phyloP scores from a whole-genome alignment of 108 stramenopile genomes.

The Nitzschia sp. region DNA sequence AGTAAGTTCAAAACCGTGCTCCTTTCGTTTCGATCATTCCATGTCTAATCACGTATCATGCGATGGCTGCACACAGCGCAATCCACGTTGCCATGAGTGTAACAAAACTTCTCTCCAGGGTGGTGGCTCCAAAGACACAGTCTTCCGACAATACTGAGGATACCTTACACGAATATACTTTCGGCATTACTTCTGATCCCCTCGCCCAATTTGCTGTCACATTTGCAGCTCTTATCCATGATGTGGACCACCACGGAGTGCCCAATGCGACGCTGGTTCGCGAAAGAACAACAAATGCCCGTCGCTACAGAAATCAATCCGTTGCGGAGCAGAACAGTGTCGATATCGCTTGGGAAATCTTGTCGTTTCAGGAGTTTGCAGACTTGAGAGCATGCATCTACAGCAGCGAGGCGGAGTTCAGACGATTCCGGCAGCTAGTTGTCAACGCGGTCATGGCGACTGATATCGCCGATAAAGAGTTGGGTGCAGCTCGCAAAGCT shows the following conservation, averaged over 20 bases:
- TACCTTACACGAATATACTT: slow-evolving; percentile 20
- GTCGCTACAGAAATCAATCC: slow-evolving; percentile 26
- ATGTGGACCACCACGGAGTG: slow-evolving; percentile 44
- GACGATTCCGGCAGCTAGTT: slow-evolving; percentile 23
- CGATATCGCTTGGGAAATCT: slow-evolving; percentile 37
- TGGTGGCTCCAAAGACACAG: slow-evolving; percentile 17
- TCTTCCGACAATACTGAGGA: slow-evolving; percentile 7
- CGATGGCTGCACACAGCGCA: background rate
- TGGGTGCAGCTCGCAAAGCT: slow-evolving; percentile 18
- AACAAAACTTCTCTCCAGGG: slow-evolving; percentile 38
- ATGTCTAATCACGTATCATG: no score
- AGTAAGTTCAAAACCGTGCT: background rate
- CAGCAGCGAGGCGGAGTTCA: slow-evolving; percentile 3
- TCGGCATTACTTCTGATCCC: slow-evolving; percentile 42
- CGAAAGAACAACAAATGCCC: slow-evolving; percentile 15
- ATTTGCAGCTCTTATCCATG: slow-evolving; percentile 44
- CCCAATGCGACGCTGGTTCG: slow-evolving; percentile 29
- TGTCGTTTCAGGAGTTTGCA: slow-evolving; percentile 30
- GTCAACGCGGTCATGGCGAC: slow-evolving; percentile 32
- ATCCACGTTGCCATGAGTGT: slow-evolving; percentile 42
- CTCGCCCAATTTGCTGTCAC: slow-evolving; percentile 41
- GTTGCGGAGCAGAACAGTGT: slow-evolving; percentile 41
- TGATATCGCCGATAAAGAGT: slow-evolving; percentile 23
- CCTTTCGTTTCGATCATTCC: no score
- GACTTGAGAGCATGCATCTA: slow-evolving; percentile 20